phyloP scores from a whole-genome alignment of 768 basidiomycete species.

The Lyophyllum semitale region DNA sequence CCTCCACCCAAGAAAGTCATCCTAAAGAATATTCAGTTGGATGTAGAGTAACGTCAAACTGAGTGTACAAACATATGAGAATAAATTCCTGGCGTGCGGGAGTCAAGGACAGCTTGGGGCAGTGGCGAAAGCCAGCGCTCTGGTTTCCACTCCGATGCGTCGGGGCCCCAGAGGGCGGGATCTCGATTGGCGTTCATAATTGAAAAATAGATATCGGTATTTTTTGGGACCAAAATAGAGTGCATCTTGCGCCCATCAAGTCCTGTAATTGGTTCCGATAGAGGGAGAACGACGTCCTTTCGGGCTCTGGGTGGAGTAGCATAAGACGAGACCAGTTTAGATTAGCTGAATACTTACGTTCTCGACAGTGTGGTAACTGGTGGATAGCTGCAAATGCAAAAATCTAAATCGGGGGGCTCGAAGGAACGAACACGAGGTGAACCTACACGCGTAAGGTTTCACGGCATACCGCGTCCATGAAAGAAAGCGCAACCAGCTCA shows the following conservation, averaged over 20 bases:
- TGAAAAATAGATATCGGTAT: not conserved
- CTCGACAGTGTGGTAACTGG: constrained; percentile 16
- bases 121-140: constrained; percentile 38
- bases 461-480: constrained; percentile 36
- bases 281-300: not conserved
- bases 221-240: not conserved
- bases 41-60: not conserved
- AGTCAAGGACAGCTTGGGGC: constrained; percentile 24
- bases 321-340: no score
- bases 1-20: constrained; percentile 37
- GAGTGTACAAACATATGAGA: constrained; percentile 20
- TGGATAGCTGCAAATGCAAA: constrained; percentile 18
- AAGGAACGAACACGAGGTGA: not conserved
- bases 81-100: constrained; percentile 24
- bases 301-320: not conserved
- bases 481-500: constrained; percentile 27
- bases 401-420: not conserved
- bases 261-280: not conserved
- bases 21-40: constrained; percentile 16
- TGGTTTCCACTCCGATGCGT: constrained; percentile 41
- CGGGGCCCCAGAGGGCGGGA: constrained; percentile 40
- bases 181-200: constrained; percentile 13
- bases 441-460: constrained; percentile 36
- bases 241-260: constrained; percentile 1
- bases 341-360: constrained; percentile 9